Evolutionary conservation across 352 stramenopile genomes (phyloP), one percentile per base, ranked within the genome.

Genomic region (Pythium folliculosum): DNA sequence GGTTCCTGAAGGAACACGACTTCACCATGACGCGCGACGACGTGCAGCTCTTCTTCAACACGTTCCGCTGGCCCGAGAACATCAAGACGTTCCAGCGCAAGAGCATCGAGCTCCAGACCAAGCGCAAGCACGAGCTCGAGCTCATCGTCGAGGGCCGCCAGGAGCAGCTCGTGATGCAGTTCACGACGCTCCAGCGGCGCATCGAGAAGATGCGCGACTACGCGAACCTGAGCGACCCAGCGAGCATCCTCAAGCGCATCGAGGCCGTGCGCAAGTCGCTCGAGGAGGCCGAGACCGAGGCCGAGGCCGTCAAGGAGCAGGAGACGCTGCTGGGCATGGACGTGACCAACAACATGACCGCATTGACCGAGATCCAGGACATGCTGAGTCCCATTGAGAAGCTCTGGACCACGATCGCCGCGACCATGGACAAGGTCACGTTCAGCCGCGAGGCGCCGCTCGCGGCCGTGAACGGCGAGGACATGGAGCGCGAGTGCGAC

Each of bases 151-250:
- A 97, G 67, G 90, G 86, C 7, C 82, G 94, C 0, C 88, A 96
- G 66, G 91, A 97, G 66, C 88, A 97, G 54, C 83, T 98, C 5
- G 61, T 80, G 3, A 81, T 65, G 3, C 85, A 97, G 56, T 94
- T 96, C 57, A 72, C 78, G 1, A 84, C 77, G 5, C 69, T 97
- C 12, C 79, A 94, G 51, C 81, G 84, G 1, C 94, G 94, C 9
- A 90, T 98, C 40, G 91, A 97, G 59, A 97, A 97, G 66, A 91
- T 97, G 73, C 80, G 88, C 12, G 91, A 98, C 69, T 92, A 91
- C 25, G 88, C 87, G 0, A 96, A 94, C 40, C 75, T 95, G 12
- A 76, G 67, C 0, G 90, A 97, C 65, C 82, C 92, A 0, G 72
- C 82, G 16, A 96, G 78, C 45, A 90, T 95, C 22, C 76, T 92